Conservation (phyloP, 495 filamentous ascomycete species). For the Hyaloscypha bicolor region DNA sequence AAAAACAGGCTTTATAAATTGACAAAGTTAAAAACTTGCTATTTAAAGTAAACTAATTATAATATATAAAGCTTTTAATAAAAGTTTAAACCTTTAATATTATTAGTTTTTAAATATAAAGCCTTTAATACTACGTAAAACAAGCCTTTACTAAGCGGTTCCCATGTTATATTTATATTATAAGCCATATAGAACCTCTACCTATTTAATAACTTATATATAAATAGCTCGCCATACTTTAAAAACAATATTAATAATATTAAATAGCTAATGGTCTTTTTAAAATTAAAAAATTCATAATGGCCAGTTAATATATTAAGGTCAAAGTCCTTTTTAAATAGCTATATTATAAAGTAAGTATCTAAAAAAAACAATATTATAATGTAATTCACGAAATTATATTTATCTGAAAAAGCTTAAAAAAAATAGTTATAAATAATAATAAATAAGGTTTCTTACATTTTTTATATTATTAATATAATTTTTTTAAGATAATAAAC, state of each 20-base stretch:
- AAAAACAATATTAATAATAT: conserved; percentile 19
- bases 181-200: conserved; percentile 25
- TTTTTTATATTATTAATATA: conserved; percentile 16
- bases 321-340: conserved; percentile 24
- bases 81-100: conserved; percentile 24
- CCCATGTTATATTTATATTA: conserved; percentile 21
- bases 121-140: conserved; percentile 22
- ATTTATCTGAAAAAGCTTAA: background rate
- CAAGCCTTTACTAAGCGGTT: conserved; percentile 21
- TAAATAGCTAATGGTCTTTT: conserved; percentile 26
- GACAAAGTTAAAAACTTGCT: conserved; percentile 21
- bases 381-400: conserved; percentile 6
- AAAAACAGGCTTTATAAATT: conserved; percentile 27
- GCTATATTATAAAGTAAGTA: conserved; percentile 22
- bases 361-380: conserved; percentile 13
- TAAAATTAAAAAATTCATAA: conserved; percentile 24
- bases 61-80: conserved; percentile 23
- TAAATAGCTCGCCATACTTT: conserved; percentile 25
- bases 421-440: background rate
- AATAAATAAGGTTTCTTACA: conserved; percentile 13
- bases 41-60: conserved; percentile 25
- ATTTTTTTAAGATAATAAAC: conserved; percentile 8
- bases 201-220: conserved; percentile 21
- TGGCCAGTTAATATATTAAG: conserved; percentile 26
- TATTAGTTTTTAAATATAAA: conserved; percentile 25